phyloP scores from a whole-genome alignment of 306 rosid genomes.

The Ammopiptanthus mongolicus region DNA sequence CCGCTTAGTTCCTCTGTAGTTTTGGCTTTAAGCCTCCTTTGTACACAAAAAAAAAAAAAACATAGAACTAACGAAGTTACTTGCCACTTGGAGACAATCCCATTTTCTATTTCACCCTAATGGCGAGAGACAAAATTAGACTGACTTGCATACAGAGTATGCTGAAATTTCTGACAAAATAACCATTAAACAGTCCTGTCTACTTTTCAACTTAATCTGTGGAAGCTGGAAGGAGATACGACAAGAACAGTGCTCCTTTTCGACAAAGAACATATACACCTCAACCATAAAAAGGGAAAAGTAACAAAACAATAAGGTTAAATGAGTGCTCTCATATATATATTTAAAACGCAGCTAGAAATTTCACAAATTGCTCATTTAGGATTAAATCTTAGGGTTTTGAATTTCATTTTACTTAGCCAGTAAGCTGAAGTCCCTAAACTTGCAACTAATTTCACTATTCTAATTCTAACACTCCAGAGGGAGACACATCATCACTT shows the following conservation, averaged over 20 bases:
- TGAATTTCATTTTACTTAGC: too few relatives aligned
- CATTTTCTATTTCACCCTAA: neutral
- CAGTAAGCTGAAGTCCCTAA: too few relatives aligned
- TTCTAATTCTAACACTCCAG: too few relatives aligned
- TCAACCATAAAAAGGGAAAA: too few relatives aligned
- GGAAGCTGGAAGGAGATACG: neutral
- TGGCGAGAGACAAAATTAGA: neutral
- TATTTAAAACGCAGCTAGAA: too few relatives aligned
- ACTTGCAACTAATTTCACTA: too few relatives aligned
- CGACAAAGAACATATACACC: neutral
- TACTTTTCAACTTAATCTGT: neutral
- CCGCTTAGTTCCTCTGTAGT: too few relatives aligned
- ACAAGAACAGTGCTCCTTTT: neutral
- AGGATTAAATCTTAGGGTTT: too few relatives aligned
- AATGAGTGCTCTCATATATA: neutral
- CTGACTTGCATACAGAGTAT: neutral
- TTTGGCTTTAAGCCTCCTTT: too few relatives aligned
- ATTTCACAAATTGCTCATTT: too few relatives aligned
- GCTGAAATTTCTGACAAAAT: neutral
- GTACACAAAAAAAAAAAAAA: too few relatives aligned
- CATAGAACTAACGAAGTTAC: neutral
- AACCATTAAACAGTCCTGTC: neutral
- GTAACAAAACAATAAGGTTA: neutral
- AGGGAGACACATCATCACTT: conserved; percentile 5
- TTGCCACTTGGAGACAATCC: neutral